Conservation (phyloP, 2,329 filamentous ascomycete species). For the Trichoderma koningii region DNA sequence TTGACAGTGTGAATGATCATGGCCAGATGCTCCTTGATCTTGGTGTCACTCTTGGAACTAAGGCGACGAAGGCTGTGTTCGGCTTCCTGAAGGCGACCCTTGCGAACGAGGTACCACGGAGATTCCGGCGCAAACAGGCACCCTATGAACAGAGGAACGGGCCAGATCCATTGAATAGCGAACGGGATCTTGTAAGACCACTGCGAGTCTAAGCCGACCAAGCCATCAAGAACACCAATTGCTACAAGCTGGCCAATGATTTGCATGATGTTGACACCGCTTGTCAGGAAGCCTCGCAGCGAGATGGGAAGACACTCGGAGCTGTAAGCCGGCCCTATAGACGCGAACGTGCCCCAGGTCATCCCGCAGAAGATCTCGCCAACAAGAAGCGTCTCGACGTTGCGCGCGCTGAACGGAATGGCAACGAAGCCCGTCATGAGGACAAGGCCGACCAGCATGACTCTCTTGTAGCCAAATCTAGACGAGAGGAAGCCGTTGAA, state of each 20-base stretch:
- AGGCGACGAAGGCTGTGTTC: conserved; percentile 15
- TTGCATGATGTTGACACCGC: conserved; percentile 51
- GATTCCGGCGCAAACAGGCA: conserved; percentile 48
- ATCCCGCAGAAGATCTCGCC: conserved; percentile 51
- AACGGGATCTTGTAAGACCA: conserved; percentile 53
- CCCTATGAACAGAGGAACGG: conserved; percentile 44
- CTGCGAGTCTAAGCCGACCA: conserved; percentile 38
- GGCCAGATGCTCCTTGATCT: conserved; percentile 35
- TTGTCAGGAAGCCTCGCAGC: conserved; percentile 48
- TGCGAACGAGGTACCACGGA: conserved; percentile 23
- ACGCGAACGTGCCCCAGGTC: conserved; percentile 50
- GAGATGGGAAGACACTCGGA: conserved; percentile 45
- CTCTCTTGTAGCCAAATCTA: conserved; percentile 46
- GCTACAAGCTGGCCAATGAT: conserved; percentile 50
- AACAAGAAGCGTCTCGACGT: conserved; percentile 42
- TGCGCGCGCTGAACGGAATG: conserved; percentile 49
- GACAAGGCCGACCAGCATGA: conserved; percentile 41
- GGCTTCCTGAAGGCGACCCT: conserved; percentile 4
- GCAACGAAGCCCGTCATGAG: conserved; percentile 48
- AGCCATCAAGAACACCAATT: conserved; percentile 37
- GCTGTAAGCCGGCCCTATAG: conserved; percentile 50
- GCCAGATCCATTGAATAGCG: conserved; percentile 53
- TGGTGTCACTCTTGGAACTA: conserved; percentile 12
- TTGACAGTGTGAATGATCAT: conserved; percentile 48
- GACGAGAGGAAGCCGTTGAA: conserved; percentile 36